Evolutionary conservation across 768 basidiomycete species (phyloP).

Genomic region (Harrya chromipes): DNA sequence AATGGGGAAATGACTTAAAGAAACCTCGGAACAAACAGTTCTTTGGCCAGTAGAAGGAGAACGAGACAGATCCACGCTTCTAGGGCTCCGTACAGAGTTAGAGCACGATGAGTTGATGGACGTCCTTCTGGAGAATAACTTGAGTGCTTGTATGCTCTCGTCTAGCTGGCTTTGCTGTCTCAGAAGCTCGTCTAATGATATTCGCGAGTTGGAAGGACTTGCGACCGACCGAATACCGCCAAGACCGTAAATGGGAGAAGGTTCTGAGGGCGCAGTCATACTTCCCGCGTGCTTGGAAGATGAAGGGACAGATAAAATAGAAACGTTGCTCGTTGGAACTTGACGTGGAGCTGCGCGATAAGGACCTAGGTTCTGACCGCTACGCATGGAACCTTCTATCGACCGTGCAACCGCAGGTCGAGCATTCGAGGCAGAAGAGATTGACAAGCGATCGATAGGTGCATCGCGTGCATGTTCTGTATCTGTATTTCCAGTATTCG

Average conservation of each 20-base stretch:
- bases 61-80: constrained; percentile 13
- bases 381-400: constrained; percentile 5
- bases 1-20: constrained; percentile 66
- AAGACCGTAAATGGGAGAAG: constrained; percentile 47
- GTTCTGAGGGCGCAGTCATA: constrained; percentile 4
- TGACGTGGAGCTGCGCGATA: background rate
- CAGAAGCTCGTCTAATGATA: constrained; percentile 50
- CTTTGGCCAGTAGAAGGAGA: constrained; percentile 26
- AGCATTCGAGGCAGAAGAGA: constrained; percentile 7
- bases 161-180: constrained; percentile 65
- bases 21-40: constrained; percentile 48
- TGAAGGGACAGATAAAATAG: background rate
- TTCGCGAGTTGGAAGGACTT: constrained; percentile 18
- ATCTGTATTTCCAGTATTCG: constrained; percentile 1
- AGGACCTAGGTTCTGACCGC: constrained; percentile 1
- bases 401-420: constrained; percentile 6
- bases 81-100: constrained; percentile 27
- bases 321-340: background rate
- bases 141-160: constrained; percentile 57
- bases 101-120: constrained; percentile 31
- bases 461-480: constrained; percentile 5
- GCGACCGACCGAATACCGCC: constrained; percentile 30
- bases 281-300: background rate
- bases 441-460: constrained; percentile 1
- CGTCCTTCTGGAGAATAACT: constrained; percentile 37